Evolutionary conservation across 345 rosid species (phyloP).

Genomic region (Theobroma cacao): DNA sequence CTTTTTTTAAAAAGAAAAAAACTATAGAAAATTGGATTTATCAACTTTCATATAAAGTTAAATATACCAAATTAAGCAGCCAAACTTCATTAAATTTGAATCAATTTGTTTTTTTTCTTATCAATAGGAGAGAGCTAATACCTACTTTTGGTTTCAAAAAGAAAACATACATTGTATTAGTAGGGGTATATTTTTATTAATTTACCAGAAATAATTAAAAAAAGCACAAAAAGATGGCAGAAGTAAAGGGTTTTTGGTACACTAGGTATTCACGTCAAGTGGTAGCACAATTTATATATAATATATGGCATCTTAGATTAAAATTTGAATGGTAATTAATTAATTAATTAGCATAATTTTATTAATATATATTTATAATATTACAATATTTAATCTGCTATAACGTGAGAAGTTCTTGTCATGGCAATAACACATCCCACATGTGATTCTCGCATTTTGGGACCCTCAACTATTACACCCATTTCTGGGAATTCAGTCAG

Average conservation of each 20-base stretch:
- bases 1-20: too few species aligned
- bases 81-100: too few species aligned
- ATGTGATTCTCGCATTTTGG: slow-evolving; percentile 2
- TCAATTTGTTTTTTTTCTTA: too few species aligned
- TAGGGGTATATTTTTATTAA: not conserved
- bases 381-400: not conserved
- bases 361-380: too few species aligned
- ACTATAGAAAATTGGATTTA: too few species aligned
- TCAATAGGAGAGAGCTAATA: too few species aligned
- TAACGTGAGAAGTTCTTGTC: not conserved
- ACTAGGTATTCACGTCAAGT: not conserved
- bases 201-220: not conserved
- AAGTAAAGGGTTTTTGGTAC: not conserved
- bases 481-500: not conserved
- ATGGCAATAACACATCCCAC: not conserved
- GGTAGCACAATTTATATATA: not conserved
- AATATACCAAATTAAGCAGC: too few species aligned
- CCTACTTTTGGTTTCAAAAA: too few species aligned
- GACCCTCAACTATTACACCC: not conserved
- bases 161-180: too few species aligned
- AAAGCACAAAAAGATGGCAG: not conserved
- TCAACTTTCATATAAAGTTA: too few species aligned
- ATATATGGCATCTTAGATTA: not conserved
- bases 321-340: not conserved
- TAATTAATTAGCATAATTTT: not conserved